phyloP scores from a whole-genome alignment of 352 stramenopile species.

The Blastocystis hominis region DNA sequence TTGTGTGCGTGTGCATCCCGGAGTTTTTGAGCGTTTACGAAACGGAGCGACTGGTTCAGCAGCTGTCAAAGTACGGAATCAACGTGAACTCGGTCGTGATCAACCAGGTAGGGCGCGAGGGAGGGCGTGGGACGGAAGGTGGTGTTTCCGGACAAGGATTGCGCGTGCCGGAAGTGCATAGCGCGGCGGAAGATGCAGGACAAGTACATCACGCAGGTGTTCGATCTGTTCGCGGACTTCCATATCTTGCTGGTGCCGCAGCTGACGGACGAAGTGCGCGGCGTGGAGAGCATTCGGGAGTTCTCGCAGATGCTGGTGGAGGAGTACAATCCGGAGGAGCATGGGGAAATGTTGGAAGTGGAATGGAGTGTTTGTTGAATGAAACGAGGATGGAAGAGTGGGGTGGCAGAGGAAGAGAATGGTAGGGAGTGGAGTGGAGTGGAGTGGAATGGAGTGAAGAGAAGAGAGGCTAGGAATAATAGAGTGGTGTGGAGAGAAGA shows the following conservation, averaged over 20 bases:
- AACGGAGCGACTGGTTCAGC: slow-evolving; percentile 94
- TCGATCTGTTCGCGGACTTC: slow-evolving; percentile 97
- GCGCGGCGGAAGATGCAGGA: slow-evolving; percentile 95
- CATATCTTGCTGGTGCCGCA: slow-evolving; percentile 97
- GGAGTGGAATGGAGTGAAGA: no score
- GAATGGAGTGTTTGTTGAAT: slow-evolving; percentile 17
- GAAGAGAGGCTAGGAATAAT: no score
- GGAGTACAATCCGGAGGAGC: slow-evolving; percentile 64
- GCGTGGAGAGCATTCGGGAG: slow-evolving; percentile 78
- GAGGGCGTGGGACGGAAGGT: slow-evolving; percentile 57
- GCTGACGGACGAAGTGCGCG: slow-evolving; percentile 91
- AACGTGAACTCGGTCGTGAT: slow-evolving; percentile 98
- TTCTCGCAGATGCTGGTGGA: slow-evolving; percentile 87
- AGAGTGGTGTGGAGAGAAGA: no score
- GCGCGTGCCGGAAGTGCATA: slow-evolving; percentile 51
- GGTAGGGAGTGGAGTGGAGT: no score
- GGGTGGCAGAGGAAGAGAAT: no score
- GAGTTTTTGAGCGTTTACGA: slow-evolving; percentile 99
- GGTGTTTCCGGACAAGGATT: slow-evolving; percentile 70
- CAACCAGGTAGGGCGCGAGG: slow-evolving; percentile 79
- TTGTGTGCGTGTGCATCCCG: slow-evolving; percentile 98
- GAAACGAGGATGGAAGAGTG: not conserved
- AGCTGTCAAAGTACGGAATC: slow-evolving; percentile 98
- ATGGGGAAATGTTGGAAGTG: slow-evolving; percentile 54
- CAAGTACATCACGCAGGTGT: slow-evolving; percentile 99